phyloP scores from a whole-genome alignment of 805 yeast species.

The Metschnikowia lochheadii region DNA sequence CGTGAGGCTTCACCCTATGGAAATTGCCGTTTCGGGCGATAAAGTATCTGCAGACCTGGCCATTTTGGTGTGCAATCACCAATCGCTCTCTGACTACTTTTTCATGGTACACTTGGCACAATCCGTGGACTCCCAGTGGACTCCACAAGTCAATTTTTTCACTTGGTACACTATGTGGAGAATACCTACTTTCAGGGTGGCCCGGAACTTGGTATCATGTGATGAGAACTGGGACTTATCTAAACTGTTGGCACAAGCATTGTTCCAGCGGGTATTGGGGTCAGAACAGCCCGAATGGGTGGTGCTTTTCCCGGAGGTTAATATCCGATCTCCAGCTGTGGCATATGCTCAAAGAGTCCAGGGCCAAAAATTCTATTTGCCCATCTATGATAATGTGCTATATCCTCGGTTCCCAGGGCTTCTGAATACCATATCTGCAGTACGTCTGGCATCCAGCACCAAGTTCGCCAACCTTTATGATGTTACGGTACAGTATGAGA shows the following conservation, averaged over 20 bases:
- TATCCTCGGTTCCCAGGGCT: constrained; percentile 75
- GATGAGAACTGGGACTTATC: constrained; percentile 72
- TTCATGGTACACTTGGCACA: constrained; percentile 44
- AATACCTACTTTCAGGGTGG: constrained; percentile 50
- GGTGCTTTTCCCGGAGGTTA: constrained; percentile 82
- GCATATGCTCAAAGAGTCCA: constrained; percentile 49
- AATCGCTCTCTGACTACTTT: constrained; percentile 62
- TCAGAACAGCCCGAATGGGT: constrained; percentile 55
- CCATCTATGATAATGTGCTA: constrained; percentile 54
- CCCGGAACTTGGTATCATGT: constrained; percentile 45
- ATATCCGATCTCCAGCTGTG: constrained; percentile 53
- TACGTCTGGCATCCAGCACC: constrained; percentile 28
- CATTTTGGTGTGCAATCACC: constrained; percentile 54
- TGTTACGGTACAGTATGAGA: constrained; percentile 45
- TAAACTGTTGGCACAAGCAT: constrained; percentile 27
- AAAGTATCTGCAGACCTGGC: constrained; percentile 32
- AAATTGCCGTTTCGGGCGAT: constrained; percentile 43
- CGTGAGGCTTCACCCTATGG: constrained; percentile 21
- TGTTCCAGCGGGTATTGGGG: constrained; percentile 34
- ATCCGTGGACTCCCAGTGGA: constrained; percentile 20
- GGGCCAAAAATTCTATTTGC: constrained; percentile 56
- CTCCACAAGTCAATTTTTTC: constrained; percentile 55
- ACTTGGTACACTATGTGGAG: constrained; percentile 68
- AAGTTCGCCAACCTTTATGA: constrained; percentile 50
- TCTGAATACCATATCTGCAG: constrained; percentile 43